Conservation (phyloP, 1,139 yeast species). For the Candida anutae region DNA sequence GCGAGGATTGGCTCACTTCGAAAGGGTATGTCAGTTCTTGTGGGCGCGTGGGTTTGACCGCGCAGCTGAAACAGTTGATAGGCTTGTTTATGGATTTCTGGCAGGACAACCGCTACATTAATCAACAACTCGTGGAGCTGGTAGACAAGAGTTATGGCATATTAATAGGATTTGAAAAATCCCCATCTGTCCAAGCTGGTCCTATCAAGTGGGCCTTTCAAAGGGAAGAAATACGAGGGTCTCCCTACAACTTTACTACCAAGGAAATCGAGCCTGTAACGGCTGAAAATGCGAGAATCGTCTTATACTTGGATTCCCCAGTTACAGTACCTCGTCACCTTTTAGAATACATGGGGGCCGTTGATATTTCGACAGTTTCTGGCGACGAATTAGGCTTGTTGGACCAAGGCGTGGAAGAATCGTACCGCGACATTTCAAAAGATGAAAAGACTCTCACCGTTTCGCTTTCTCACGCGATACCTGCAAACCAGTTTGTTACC, state of each 20-base stretch:
- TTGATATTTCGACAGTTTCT: neutral
- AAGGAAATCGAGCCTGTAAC: neutral
- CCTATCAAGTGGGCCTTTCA: conserved; percentile 9
- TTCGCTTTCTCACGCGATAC: conserved; percentile 2
- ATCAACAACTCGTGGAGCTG: conserved; percentile 12
- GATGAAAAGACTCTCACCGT: conserved; percentile 1
- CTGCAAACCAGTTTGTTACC: conserved; percentile 8
- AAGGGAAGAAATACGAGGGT: neutral
- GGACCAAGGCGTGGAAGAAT: neutral
- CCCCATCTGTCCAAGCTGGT: conserved; percentile 10
- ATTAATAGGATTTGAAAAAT: conserved; percentile 8
- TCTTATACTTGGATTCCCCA: conserved; percentile 12
- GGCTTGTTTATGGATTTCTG: conserved; percentile 33
- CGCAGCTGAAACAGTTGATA: conserved; percentile 7
- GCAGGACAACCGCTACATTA: conserved; percentile 26
- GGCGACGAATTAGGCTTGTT: neutral
- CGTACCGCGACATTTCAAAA: too few relatives aligned
- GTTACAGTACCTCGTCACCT: conserved; percentile 21
- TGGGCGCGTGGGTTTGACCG: neutral
- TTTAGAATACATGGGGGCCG: conserved; percentile 23
- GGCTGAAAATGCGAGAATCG: conserved; percentile 2
- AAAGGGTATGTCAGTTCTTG: neutral
- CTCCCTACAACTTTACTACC: neutral
- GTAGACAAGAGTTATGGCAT: conserved; percentile 11
- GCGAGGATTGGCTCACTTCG: neutral